Base-by-base conservation (phyloP, 495 filamentous ascomycete genomes). In the Parathielavia hyrcaniae region DNA sequence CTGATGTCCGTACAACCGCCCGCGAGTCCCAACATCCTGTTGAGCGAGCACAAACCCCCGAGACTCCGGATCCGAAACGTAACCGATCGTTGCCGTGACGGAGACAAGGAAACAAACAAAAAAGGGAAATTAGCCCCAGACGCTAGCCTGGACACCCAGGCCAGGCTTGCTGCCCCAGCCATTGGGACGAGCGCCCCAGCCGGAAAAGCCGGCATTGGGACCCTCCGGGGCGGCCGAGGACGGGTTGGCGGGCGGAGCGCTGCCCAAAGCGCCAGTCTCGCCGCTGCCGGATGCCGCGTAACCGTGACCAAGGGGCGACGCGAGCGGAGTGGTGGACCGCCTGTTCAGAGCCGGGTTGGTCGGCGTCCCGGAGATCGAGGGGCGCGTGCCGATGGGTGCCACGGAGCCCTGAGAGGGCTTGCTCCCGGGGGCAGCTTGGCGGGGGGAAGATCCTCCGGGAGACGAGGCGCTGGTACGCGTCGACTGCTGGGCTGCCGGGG, bases 331-430 rank as follows among this genome's bases (percentile, higher is more conserved):
- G 5, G 87, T 95, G 1, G 90, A 86, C 26, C 90, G 87, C 79
- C 95, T 96, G 77, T 81, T 89, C 63, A 91, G 70, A 16, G 80
- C 81, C 14, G 85, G 77, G 69, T 90, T 92, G 12, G 75, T 67
- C 60, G 84, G 81, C 46, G 69, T 65, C 60, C 79, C 71, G 35
- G 74, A 68, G 13, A 58, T 78, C 23, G 79, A 74, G 0, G 91
- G 93, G 32, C 93, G 86, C 49, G 95, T 96, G 40, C 93, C 93
- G 63, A 98, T 98, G 22, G 93, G 92, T 16, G 91, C 92, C 19
- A 97, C 90, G 19, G 83, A 77, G 35, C 64, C 62, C 55, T 73
- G 74, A 32, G 67, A 67, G 6, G 73, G 61, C 58, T 83, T 82
- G 39, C 38, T 44, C n/a, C 49, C 49, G 1, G 57, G 49, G 5